These are phyloP conservation scores for Spirogloea muscicola DNA, from an alignment of 139 green algal genomes.

Conservation along the genomic window DNA sequence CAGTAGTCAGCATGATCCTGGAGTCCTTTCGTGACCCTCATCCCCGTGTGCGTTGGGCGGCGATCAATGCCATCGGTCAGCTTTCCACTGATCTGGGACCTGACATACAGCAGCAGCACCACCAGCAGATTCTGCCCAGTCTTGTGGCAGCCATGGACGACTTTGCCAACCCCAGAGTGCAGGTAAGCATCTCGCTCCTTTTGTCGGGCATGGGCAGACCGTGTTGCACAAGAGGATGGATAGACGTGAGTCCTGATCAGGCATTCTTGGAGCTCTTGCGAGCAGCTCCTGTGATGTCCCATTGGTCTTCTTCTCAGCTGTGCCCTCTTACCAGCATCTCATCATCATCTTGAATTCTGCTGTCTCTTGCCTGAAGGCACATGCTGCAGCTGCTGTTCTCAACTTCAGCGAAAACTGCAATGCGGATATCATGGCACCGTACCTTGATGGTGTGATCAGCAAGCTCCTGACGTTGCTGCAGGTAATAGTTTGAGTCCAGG, in stretches of 20 bases:
- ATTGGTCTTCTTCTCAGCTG: too few species aligned
- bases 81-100: constrained; percentile 96
- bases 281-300: too few species aligned
- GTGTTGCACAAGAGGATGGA: too few species aligned
- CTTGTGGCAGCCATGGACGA: constrained; percentile 77
- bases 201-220: too few species aligned
- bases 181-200: constrained; percentile 23
- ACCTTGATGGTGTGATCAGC: constrained; percentile 87
- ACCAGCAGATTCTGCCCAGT: constrained; percentile 48
- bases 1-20: constrained; percentile 74
- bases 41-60: constrained; percentile 85
- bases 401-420: constrained; percentile 91
- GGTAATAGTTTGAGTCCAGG: constrained; percentile 8
- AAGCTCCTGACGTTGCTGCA: constrained; percentile 85
- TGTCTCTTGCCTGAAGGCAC: too few species aligned
- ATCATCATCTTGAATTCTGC: too few species aligned
- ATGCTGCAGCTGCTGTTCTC: constrained; percentile 88
- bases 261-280: too few species aligned
- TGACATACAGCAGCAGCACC: constrained; percentile 74
- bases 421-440: constrained; percentile 73
- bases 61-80: constrained; percentile 95
- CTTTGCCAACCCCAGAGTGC: constrained; percentile 77
- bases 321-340: too few species aligned
- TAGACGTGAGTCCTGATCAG: too few species aligned
- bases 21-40: constrained; percentile 48